Base-by-base conservation (phyloP, 2,329 filamentous ascomycete genomes). In the Cladosporium sp. region DNA sequence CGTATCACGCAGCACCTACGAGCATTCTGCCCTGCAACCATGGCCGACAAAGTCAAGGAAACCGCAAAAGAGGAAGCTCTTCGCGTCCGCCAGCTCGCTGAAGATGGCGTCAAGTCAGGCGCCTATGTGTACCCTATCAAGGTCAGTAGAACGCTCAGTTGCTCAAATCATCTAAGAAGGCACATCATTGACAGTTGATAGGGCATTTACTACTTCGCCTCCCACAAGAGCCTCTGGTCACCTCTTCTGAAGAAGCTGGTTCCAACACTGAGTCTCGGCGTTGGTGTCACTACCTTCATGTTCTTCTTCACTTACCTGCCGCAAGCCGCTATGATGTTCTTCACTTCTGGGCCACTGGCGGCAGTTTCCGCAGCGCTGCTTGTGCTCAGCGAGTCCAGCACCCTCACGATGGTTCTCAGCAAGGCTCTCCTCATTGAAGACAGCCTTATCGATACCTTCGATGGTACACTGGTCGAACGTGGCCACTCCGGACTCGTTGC, bases 101-200 rank as follows among this genome's bases (percentile, higher is more conserved):
- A 81, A 40, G 85, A 90, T 68, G 89, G 90, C 34, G 84, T 86
- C 54, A 84, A 81, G 66, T 96, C 91, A 63, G 84, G 86, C 51
- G 85, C 92, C 22, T 96, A 94, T 71, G 74, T 95, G 63, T 97
- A 96, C 74, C 93, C 93, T 25, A 81, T 97, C 74, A 92, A 84
- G 73, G 84, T 82, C 72, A 59, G 67, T 40, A 42, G 9, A 7
- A 14, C 42, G n/a, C 30, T 5, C 25, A 4, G 2, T n/a, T 9
- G 5, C 8, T 2, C n/a, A 12, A 20, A 28, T 5, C 5, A n/a
- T 14, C 11, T 20, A 3, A n/a, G 3, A 15, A 17, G 11, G 2
- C 9, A 5, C 14, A 5, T 14, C 11, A 6, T 20, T 62, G 19
- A 59, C 50, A 11, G 9, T 39, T 8, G 11, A 14, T 58, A 86